Base-by-base conservation (phyloP, 805 yeast genomes). In the Sugiyamaella americana region DNA sequence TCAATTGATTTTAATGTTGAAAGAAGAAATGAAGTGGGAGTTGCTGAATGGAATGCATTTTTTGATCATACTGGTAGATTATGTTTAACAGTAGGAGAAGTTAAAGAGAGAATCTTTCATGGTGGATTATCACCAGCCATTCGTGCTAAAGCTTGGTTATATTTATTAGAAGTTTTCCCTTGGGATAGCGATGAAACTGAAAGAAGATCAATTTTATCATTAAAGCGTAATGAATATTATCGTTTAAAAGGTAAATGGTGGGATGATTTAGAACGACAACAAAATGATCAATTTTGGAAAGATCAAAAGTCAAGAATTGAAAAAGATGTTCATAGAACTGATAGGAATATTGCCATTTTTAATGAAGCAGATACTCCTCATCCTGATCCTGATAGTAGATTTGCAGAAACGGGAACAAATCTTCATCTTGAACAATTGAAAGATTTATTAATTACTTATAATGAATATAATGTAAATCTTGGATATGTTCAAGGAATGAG, bases 401-500 rank as follows among this genome's bases (percentile, higher is more conserved):
- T 74, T 58, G 84, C 83, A 43, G 74, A 76, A 43, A 73, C 81
- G 43, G 76, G 78, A 22, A 80, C 95, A 37, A 93, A 93, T 61
- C 82, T 86, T 8, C 88, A 93, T 63, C 69, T 93, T 49, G 72
- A 77, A 50, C 74, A 68, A 43, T 66, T 93, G 68, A 75, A 87
- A 55, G 88, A 84, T 56, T 84, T 93, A 51, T 70, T 93, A 35
- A 72, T 88, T 47, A 86, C 97, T 0, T 91, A 84, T 59, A 91
- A 93, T 62, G 88, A 85, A 63, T 75, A 81, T 62, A 89, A 93
- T 63, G 72, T 70, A 40, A 83, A 87, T 55, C 66, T 93, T 55
- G 98, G 98, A 0, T 93, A 93, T 59, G 96, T 93, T 17, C 99
- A 93, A 67, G 99, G 99, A 1, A 93, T 93, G 99, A 80, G 93